Base-by-base conservation (phyloP, 495 filamentous ascomycete genomes). In the Aspergillus ellipticus region DNA sequence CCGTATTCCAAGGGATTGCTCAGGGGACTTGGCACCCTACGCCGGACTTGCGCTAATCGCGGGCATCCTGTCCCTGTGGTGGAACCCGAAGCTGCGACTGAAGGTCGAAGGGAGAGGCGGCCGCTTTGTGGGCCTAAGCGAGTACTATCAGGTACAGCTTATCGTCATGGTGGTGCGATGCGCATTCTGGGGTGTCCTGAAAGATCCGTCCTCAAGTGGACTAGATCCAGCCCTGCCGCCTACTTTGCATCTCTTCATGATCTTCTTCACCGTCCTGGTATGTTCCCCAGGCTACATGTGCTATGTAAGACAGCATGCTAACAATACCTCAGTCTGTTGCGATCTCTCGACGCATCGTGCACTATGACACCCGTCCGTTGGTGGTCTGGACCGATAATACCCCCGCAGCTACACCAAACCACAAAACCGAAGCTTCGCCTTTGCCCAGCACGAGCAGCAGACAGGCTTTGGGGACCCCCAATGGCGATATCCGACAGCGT, bases 51-150 rank as follows among this genome's bases (percentile, higher is more conserved):
- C 79, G 15, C 71, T 87, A 22, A 55, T 78, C 19, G 68, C 80
- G 2, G 82, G 81, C 21, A 57, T 86, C 22, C 59, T 82, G 6
- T 80, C 85, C 2, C 66, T 85, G 11, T 91, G 87, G 83, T 96
- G 89, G 87, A 92, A 92, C 58, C 88, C 88, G 6, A 81, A 79
- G 52, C 76, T 90, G 62, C 77, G 79, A 56, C 71, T 86, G 57
- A 83, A 84, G 61, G 71, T 84, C n/a, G 77, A 80, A 51, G 83
- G 86, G 20, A 78, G 84, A 59, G 78, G 76, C 39, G 83, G 78
- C 24, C 83, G 85, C 51, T 81, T 92, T 51, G 69, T 74, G 9
- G 88, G 90, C 0, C 76, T 88, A 10, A 67, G 71, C 6, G 79
- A 85, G 51, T 90, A 87, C 75, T 90, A 93, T 62, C 75, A 81